Conservation (phyloP, 1,284 basidiomycete species). For the Cutaneotrichosporon sp. region DNA sequence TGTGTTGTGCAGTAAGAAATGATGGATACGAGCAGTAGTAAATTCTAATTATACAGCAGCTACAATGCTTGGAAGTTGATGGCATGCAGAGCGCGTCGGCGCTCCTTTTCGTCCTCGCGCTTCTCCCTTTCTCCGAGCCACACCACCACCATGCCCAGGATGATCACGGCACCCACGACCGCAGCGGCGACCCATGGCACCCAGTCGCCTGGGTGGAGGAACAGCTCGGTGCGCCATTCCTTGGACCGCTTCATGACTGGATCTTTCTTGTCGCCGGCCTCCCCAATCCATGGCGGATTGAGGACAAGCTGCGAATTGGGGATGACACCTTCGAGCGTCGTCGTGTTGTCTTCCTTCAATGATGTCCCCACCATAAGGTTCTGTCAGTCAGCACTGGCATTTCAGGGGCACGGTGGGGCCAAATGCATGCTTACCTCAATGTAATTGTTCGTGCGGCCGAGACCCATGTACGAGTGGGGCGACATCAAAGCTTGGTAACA, state of each 20-base stretch:
- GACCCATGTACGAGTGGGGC: slow-evolving; percentile 92
- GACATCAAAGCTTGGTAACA: slow-evolving; percentile 82
- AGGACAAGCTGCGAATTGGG: slow-evolving; percentile 98
- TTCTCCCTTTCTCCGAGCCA: slow-evolving; percentile 88
- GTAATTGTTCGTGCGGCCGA: slow-evolving; percentile 99
- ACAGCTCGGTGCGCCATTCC: slow-evolving; percentile 83
- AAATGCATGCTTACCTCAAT: slow-evolving; percentile 70
- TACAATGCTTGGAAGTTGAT: slow-evolving; percentile 95
- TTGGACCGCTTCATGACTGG: slow-evolving; percentile 31
- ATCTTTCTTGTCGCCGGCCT: slow-evolving; percentile 1
- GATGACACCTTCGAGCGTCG: slow-evolving; percentile 92
- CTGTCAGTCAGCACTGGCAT: slow-evolving; percentile 22
- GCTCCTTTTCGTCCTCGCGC: slow-evolving; percentile 87
- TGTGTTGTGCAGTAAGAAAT: too few relatives aligned
- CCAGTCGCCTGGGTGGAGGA: slow-evolving; percentile 92
- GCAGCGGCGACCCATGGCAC: slow-evolving; percentile 92
- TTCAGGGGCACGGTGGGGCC: too few relatives aligned
- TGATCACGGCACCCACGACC: slow-evolving; percentile 65
- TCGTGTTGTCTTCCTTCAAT: slow-evolving; percentile 64
- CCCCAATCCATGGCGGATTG: slow-evolving; percentile 58
- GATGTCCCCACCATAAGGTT: slow-evolving; percentile 89
- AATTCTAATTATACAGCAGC: neutral
- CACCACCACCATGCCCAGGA: slow-evolving; percentile 76
- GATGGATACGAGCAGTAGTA: too few relatives aligned
- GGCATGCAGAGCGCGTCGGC: slow-evolving; percentile 78